A percentile compares a stretch with the other conserved stretches of the same genome.
These are phyloP conservation scores for Capsicum rhomboideum DNA, from an alignment of 257 asterid species.

Conservation along the genomic window DNA sequence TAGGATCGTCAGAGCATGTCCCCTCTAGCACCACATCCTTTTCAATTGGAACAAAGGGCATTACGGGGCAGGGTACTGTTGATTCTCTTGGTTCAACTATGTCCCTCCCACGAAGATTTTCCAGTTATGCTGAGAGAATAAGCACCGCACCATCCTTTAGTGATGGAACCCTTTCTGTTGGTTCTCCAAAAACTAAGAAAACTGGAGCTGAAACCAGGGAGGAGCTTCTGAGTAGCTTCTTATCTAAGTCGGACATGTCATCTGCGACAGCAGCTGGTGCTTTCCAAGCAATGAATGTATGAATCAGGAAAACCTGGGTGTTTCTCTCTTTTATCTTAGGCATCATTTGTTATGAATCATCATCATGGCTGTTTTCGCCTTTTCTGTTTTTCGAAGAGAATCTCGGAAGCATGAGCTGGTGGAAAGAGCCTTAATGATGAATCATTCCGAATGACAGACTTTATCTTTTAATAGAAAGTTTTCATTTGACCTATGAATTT, in stretches of 20 bases:
- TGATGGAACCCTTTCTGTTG: slow-evolving; percentile 48
- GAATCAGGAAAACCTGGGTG: slow-evolving; percentile 8
- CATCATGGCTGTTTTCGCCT: not conserved
- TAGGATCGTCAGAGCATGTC: slow-evolving; percentile 41
- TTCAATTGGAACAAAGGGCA: slow-evolving; percentile 38
- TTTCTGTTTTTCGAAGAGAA: not conserved
- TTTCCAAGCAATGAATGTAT: slow-evolving; percentile 53
- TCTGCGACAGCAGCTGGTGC: slow-evolving; percentile 35
- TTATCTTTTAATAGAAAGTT: not conserved
- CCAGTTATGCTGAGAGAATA: slow-evolving; percentile 95
- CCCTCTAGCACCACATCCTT: slow-evolving; percentile 30
- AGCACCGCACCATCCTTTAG: slow-evolving; percentile 56
- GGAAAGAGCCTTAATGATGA: slow-evolving; percentile 2
- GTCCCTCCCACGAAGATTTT: slow-evolving; percentile 57
- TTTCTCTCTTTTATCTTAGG: slow-evolving; percentile 1
- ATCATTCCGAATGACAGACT: not conserved
- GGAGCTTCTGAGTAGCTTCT: slow-evolving; percentile 58
- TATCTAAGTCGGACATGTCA: slow-evolving; percentile 58
- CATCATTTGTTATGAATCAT: slow-evolving; percentile 3
- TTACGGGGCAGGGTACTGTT: slow-evolving; percentile 34
- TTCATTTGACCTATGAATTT: slow-evolving; percentile 2
- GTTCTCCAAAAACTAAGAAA: slow-evolving; percentile 82
- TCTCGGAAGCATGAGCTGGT: not conserved
- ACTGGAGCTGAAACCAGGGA: slow-evolving; percentile 89
- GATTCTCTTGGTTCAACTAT: slow-evolving; percentile 54